Evolutionary conservation across 352 stramenopile genomes (phyloP).

Genomic region (Blastocystis hominis): DNA sequence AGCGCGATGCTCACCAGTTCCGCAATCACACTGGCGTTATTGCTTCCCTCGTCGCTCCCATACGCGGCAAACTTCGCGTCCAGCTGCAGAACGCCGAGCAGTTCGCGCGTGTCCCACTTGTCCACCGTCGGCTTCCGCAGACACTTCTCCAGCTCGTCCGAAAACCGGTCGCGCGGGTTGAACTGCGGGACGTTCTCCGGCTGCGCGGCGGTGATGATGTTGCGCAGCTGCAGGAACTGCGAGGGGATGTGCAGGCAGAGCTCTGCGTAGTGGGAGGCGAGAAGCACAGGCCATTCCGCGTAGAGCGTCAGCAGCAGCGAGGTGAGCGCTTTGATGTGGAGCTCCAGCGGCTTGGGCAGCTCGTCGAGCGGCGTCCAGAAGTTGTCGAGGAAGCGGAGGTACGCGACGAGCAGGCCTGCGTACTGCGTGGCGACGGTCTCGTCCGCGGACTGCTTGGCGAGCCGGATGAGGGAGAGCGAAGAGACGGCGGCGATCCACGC

Average conservation of each 20-base stretch:
- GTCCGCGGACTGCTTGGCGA: background rate
- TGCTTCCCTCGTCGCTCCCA: background rate
- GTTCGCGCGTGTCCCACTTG: background rate
- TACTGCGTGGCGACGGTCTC: background rate
- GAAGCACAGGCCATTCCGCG: background rate
- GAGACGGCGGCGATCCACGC: background rate
- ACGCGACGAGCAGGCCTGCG: background rate
- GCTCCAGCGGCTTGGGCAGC: background rate
- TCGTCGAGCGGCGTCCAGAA: background rate
- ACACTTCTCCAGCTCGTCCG: background rate
- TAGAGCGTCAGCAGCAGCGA: conserved; percentile 7
- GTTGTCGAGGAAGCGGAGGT: background rate
- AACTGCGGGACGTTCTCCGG: background rate
- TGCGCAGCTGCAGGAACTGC: conserved; percentile 2
- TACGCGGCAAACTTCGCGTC: background rate
- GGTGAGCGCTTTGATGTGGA: background rate
- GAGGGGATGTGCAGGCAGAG: conserved; percentile 11
- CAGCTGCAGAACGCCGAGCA: background rate
- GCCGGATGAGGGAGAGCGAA: background rate
- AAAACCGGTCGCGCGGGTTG: background rate
- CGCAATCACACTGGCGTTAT: background rate
- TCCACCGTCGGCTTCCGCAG: background rate
- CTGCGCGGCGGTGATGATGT: conserved; percentile 23
- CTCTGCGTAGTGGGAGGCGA: background rate
- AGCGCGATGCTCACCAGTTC: background rate